Evolutionary conservation across 2,329 filamentous ascomycete species (phyloP), one percentile per base, ranked within the genome.

Genomic region (Parascedosporium putredinis): DNA sequence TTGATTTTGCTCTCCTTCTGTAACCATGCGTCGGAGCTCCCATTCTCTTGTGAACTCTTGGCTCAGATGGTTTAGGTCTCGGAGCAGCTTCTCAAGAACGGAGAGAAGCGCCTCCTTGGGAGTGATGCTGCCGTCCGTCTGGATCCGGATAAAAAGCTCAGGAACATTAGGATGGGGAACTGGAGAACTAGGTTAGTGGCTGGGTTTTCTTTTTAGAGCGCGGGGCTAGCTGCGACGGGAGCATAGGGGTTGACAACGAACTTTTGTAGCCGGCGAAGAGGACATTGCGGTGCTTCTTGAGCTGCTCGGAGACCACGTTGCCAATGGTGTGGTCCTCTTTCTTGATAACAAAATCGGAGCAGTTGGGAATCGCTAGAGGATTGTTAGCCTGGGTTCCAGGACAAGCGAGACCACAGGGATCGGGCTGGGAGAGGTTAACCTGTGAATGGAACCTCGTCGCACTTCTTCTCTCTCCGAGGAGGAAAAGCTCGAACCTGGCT

Each of bases 291-390:
- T 88, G 85, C 64, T 86, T 83, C 70, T 93, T 83, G 51, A 98
- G 84, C 60, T 91, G 87, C 60, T 88, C 83, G 45, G 85, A 79
- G 51, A 98, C 77, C 50, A 98, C 76, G 66, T 98, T 96, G 59
- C 84, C 93, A 23, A 98, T 79, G 1, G 91, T 96, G 69, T 96
- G 91, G 60, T 98, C 93, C 67, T 98, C 93, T 67, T 96, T 97
- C 69, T 88, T 88, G 69, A 98, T 83, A 52, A 88, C 82, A 71
- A 98, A 98, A 67, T 96, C 86, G 8, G 88, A 86, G n/a, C 45
- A 47, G 47, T 50, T 47, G 16, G 43, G 47, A 22, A 50, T 50
- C 10, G 47, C 47, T 50, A 29, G 27, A 24, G 7, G n/a, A 23
- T 2, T 29, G 46, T 48, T 16, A 48, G 46, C 22, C 29, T 22